Conservation (phyloP, 306 rosid genomes). For the Begonia loranthoides region DNA sequence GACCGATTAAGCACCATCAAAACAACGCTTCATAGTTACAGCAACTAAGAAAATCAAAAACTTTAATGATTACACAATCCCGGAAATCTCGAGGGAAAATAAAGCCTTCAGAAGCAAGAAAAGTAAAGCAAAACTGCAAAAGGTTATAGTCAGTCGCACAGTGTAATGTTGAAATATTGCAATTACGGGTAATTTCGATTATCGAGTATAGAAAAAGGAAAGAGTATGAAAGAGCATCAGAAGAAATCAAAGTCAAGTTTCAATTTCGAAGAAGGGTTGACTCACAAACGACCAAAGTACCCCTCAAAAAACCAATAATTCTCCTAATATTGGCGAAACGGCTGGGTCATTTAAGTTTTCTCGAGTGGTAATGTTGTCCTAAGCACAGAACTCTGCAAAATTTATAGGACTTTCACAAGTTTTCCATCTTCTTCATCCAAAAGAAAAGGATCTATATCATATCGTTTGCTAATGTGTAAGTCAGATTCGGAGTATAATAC, state of each 20-base stretch:
- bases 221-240: background rate
- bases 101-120: background rate
- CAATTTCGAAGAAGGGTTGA: background rate
- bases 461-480: background rate
- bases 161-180: no score
- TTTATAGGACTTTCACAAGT: background rate
- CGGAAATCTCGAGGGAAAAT: slow-evolving; percentile 21
- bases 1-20: background rate
- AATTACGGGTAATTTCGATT: no score
- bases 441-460: background rate
- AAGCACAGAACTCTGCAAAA: background rate
- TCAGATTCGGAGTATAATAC: background rate
- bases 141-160: no score
- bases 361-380: background rate
- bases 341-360: background rate
- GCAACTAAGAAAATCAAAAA: background rate
- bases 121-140: no score
- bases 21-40: background rate
- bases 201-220: background rate
- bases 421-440: slow-evolving; percentile 1
- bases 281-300: slow-evolving; percentile 4
- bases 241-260: background rate
- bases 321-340: background rate
- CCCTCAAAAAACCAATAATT: background rate
- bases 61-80: slow-evolving; percentile 7